phyloP scores from a whole-genome alignment of 441 rosid species.

The Biscutella laevigata region DNA sequence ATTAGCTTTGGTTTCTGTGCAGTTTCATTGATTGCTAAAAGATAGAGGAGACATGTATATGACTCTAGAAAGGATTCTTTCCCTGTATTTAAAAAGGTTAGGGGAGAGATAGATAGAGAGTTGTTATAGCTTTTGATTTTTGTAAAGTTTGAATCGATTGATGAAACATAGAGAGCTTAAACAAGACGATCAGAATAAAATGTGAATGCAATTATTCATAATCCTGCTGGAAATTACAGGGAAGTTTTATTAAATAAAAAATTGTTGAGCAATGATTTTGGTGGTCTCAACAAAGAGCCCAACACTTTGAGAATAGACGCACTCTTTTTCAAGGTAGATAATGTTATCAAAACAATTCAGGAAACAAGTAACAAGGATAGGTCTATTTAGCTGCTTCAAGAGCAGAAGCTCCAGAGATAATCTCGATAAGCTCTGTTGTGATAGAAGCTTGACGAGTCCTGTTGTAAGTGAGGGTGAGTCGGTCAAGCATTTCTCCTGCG shows the following conservation, averaged over 20 bases:
- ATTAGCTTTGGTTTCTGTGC: conserved; percentile 1
- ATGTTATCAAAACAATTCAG: conserved; percentile 6
- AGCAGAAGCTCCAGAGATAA: conserved; percentile 92
- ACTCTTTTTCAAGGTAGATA: conserved; percentile 20
- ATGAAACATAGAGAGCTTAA: conserved; percentile 3
- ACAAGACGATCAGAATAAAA: conserved; percentile 7
- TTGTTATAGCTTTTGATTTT: neutral
- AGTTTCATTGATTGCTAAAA: no score
- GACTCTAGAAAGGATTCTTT: neutral
- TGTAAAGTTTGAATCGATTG: neutral
- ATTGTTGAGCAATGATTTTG: neutral
- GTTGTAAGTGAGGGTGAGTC: conserved; percentile 86
- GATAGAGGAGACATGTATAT: no score
- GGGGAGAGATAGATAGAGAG: neutral
- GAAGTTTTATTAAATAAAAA: conserved; percentile 8
- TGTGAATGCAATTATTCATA: conserved; percentile 3
- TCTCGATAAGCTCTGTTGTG: conserved; percentile 88
- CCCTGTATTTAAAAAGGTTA: neutral
- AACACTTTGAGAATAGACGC: no score
- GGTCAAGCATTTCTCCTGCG: conserved; percentile 97
- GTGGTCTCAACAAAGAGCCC: conserved; percentile 15
- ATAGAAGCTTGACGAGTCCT: conserved; percentile 98
- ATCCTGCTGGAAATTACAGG: conserved; percentile 18
- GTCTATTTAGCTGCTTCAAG: conserved; percentile 39
- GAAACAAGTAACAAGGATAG: conserved; percentile 25